phyloP scores from a whole-genome alignment of 202 grass and related monocot species.

The Bolboschoenoplectus hybrid region DNA sequence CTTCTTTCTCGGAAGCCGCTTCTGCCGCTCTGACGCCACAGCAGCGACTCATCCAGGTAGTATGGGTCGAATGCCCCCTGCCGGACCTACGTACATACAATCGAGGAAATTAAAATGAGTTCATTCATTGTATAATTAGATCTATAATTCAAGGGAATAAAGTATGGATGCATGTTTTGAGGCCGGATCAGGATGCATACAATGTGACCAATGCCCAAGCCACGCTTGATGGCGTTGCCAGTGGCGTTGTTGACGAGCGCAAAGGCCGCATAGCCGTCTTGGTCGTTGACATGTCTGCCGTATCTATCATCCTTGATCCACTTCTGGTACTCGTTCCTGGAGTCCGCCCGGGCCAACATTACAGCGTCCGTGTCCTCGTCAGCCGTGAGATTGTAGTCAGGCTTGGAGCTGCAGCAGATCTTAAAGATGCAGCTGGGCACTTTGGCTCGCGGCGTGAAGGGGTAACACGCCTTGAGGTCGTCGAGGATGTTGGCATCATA shows the following conservation, averaged over 20 bases:
- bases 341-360: neutral
- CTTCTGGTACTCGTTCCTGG: neutral
- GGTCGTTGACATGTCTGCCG: neutral
- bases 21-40: neutral
- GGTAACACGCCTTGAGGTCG: neutral
- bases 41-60: neutral
- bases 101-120: neutral
- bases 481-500: neutral
- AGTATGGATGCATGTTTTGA: too few species aligned
- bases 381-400: neutral
- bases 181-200: neutral
- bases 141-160: too few species aligned
- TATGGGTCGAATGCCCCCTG: neutral
- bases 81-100: neutral
- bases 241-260: neutral
- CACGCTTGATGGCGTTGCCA: neutral
- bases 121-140: too few species aligned
- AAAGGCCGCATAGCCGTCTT: neutral
- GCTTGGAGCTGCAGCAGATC: slow-evolving; percentile 1
- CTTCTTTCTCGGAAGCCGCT: neutral
- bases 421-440: neutral
- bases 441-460: neutral
- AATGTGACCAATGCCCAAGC: neutral
- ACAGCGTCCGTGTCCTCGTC: neutral
- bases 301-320: neutral